Evolutionary conservation across 1,139 yeast species (phyloP), one percentile per base, ranked within the genome.

Genomic region (Suhomyces coccinellae): DNA sequence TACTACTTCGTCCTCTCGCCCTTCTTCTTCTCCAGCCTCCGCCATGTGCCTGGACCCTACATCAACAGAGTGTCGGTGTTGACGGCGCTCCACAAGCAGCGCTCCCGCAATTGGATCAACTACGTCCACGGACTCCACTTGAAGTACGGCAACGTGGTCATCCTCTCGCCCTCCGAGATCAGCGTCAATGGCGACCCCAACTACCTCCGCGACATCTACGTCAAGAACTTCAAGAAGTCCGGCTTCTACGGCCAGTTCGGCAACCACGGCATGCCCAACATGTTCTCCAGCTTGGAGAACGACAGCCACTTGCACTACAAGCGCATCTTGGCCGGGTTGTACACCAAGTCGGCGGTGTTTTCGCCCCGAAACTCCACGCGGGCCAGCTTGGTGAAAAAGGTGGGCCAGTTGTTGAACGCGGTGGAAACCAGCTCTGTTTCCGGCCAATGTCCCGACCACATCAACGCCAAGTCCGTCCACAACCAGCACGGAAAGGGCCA

Each of bases 31-130:
- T 79, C 80, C 36, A 84, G 86, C 12, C 58, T 84, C 9, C 62
- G 77, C 36, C 48, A 61, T 15, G 59, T 84, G 4, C 90, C 90
- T 0, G 90, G 90, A 0, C 90, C 90, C 0, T 69, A 67, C 43
- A 53, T 75, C 12, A 73, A 82, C 50, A 71, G 84, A 26, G 49
- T 79, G 16, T 65, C 84, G 1, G 60, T 62, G 26, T 61, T 74
- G 28, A 79, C 78, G 54, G 72, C 79, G 12, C 67, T 81, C 29
- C 76, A 79, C 50, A 70, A 69, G 40, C 82, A 84, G 45, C 71
- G 86, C 65, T 63, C 65, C 4, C 80, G 77, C 43, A 59, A 69
- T 39, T 75, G 90, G 68, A 80, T 82, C 45, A 55, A 63, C 14
- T 66, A 63, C 20, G 78, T 83, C 2, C 77, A 82, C 45, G 44